Base-by-base conservation (phyloP, 1,284 basidiomycete species). In the Ceratobasidium sp. region DNA sequence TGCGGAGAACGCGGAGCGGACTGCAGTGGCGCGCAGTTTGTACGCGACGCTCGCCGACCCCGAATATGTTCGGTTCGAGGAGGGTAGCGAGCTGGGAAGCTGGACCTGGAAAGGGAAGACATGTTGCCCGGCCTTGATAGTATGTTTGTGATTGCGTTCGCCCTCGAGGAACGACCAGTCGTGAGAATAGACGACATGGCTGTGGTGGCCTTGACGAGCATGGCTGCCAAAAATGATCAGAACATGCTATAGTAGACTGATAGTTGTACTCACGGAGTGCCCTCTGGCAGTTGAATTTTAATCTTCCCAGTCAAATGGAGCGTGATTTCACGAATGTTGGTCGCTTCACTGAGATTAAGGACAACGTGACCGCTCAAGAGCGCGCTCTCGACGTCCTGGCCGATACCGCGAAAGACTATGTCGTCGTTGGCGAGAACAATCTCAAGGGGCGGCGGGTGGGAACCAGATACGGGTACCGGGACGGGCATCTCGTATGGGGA, bases 151-250 rank as follows among this genome's bases (percentile, higher is more conserved):
- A 48, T 87, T 87, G 81, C 90, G 90, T 80, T 90, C 87, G 75
- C 91, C 92, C 79, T 93, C 90, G 74, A 94, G 87, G 82, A 94
- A 93, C n/a, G 90, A 92, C 93, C 93, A 95, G 77, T 95, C 92
- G 79, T 96, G 92, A 76, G 87, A 88, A 82, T 91, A 91, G 68
- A 96, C 82, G 62, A 88, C 84, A 80, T 93, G 93, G 14, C 81
- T 79, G 86, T 89, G 80, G 86, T 84, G 77, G 82, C 76, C 82
- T 75, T 81, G 81, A 76, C 79, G 77, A 75, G 76, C 77, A 75
- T 80, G 76, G 71, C 81, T 79, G 34, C 71, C 53, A 9, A 39
- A 63, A 19, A 34, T 56, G 34, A 61, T 61, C 22, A 27, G 31
- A 27, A 48, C 51, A 39, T 64, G 48, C 9, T 37, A 64, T 39